Percentiles rank a stretch among this genome's conserved stretches.
phyloP scores from a whole-genome alignment of 2,329 filamentous ascomycete species.

The Shiraia sp. region DNA sequence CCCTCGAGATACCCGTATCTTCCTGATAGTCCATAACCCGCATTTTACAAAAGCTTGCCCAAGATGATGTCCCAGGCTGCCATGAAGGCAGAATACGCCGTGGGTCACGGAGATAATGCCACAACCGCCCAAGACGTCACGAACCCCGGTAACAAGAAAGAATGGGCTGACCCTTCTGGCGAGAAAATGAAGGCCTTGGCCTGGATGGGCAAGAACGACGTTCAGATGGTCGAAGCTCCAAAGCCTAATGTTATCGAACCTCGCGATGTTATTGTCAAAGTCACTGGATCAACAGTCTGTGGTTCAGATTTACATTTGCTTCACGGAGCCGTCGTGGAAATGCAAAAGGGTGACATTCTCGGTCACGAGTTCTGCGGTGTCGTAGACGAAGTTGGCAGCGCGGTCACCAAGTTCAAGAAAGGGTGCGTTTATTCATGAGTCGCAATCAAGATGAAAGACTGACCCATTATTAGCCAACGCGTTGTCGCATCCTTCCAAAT shows the following conservation, averaged over 20 bases:
- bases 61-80: constrained; percentile 59
- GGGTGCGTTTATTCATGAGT: constrained; percentile 27
- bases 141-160: constrained; percentile 56
- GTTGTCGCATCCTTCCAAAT: constrained; percentile 90
- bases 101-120: constrained; percentile 70
- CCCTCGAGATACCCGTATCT: background rate
- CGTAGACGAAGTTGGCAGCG: constrained; percentile 51
- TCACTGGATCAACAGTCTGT: constrained; percentile 69
- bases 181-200: constrained; percentile 78
- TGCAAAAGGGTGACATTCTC: constrained; percentile 57
- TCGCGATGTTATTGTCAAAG: constrained; percentile 76
- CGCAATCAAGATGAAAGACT: constrained; percentile 1
- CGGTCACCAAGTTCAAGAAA: constrained; percentile 49
- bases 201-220: constrained; percentile 82
- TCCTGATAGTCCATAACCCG: constrained; percentile 2
- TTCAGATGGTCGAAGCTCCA: constrained; percentile 69
- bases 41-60: constrained; percentile 13
- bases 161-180: constrained; percentile 49
- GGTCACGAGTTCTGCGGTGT: constrained; percentile 59
- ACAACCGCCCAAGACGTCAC: constrained; percentile 70
- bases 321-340: constrained; percentile 52
- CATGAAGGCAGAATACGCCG: constrained; percentile 64
- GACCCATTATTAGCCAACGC: constrained; percentile 49
- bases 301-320: constrained; percentile 64
- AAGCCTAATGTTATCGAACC: constrained; percentile 75